phyloP scores from a whole-genome alignment of 345 rosid genomes.

The Aquilaria malaccensis region DNA sequence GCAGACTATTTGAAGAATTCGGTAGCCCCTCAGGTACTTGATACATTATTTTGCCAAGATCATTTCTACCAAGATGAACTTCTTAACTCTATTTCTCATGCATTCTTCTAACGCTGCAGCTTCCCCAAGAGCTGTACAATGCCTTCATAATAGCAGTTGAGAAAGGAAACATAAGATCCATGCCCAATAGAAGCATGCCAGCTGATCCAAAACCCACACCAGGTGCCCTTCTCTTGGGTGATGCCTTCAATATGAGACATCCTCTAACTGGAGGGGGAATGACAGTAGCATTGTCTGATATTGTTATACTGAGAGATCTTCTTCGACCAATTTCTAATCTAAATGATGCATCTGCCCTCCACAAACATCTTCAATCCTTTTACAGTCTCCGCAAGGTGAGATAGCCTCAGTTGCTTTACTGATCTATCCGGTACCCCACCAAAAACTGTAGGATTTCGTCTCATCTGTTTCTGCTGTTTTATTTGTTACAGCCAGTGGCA shows the following conservation, averaged over 20 bases:
- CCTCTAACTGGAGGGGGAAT: slow-evolving; percentile 63
- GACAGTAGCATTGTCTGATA: slow-evolving; percentile 55
- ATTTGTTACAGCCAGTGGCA: slow-evolving; percentile 29
- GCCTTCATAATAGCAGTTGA: slow-evolving; percentile 38
- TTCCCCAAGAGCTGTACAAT: slow-evolving; percentile 31
- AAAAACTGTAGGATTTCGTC: no score
- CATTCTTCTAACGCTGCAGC: slow-evolving; percentile 11
- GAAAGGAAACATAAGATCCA: slow-evolving; percentile 41
- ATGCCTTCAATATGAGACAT: slow-evolving; percentile 62
- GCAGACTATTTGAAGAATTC: slow-evolving; percentile 37
- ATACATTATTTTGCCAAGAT: background rate
- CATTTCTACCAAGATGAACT: background rate
- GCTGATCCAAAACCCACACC: slow-evolving; percentile 46
- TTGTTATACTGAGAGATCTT: slow-evolving; percentile 40
- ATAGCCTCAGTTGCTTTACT: no score
- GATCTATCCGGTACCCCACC: no score
- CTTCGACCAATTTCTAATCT: slow-evolving; percentile 37
- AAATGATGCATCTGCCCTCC: slow-evolving; percentile 31
- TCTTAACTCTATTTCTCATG: background rate
- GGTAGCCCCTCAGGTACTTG: slow-evolving; percentile 46
- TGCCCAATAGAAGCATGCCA: slow-evolving; percentile 60
- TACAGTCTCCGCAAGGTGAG: slow-evolving; percentile 48
- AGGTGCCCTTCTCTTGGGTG: slow-evolving; percentile 46
- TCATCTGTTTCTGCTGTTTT: slow-evolving; percentile 4
- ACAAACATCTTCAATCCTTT: slow-evolving; percentile 47